A percentile compares a stretch with the other conserved stretches of the same genome.
Conservation (phyloP, 139 green algal genomes). For the Mesotaenium endlicherianum region DNA sequence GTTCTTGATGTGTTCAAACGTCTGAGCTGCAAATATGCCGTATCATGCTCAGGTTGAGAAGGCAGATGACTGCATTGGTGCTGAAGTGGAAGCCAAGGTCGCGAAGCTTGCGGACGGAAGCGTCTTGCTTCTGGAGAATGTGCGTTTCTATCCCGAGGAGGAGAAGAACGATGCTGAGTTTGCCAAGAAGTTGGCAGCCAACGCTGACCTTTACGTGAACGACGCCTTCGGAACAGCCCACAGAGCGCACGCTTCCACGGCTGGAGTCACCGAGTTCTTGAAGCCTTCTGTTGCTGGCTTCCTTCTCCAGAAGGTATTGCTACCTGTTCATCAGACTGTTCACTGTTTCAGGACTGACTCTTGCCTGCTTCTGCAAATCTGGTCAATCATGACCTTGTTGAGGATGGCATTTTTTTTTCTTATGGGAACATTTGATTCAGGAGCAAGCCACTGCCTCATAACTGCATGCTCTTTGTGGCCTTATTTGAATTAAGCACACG, state of each 20-base stretch:
- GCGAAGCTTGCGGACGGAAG: conserved; percentile 74
- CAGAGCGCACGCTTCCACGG: conserved; percentile 95
- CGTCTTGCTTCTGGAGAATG: conserved; percentile 60
- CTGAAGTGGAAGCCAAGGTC: conserved; percentile 75
- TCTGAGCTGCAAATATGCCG: no score
- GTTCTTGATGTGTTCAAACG: no score
- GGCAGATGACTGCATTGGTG: conserved; percentile 94
- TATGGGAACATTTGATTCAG: no score
- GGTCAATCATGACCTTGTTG: no score
- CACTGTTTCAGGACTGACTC: no score
- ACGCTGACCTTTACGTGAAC: conserved; percentile 96
- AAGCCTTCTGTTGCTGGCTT: conserved; percentile 74
- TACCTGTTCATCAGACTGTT: no score
- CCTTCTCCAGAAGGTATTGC: conserved; percentile 93
- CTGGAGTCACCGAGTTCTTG: conserved; percentile 87
- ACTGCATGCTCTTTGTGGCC: no score
- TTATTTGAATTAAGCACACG: no score
- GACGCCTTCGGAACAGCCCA: conserved; percentile 98
- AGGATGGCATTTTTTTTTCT: no score
- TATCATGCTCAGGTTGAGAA: conserved; percentile 67
- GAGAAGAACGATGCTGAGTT: conserved; percentile 93
- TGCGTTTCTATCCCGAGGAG: conserved; percentile 78
- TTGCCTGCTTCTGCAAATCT: no score
- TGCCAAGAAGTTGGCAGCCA: conserved; percentile 90
- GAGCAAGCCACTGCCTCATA: no score